Base-by-base conservation (phyloP, 192 early-diverging fungal species). In the Gaertneriomyces sp. region DNA sequence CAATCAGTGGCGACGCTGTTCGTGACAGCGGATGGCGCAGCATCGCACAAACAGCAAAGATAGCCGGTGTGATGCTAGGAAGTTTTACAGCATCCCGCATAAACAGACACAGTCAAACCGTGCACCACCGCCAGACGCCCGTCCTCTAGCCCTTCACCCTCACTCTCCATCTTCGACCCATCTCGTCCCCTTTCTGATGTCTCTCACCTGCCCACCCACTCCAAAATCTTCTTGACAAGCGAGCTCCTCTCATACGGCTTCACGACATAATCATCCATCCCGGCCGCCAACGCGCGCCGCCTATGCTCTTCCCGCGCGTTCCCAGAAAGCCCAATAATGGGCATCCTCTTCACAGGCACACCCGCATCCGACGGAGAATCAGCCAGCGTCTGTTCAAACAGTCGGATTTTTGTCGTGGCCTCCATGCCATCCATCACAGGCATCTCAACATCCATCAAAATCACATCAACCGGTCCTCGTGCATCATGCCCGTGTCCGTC, bases 401-500 rank as follows among this genome's bases (percentile, higher is more conserved):
- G 66, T 51, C 83, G 71, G 20, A 85, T 85, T 64, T 75, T 74
- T 12, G 42, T 53, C 19, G 84, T 73, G 40, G 84, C 81, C 50
- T 85, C 81, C 45, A 75, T 69, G 6, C 84, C 84, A 61, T 79
- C 73, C 76, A 81, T 78, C 25, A 85, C 51, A 0, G 84, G 81
- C 81, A 85, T 85, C 11, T 78, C 77, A 50, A 79, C 70, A 53
- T 85, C 66, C 66, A 76, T 20, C 52, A 56, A 52, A 69, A 72
- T 54, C 20, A 64, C 25, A 16, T 5, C 9, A 33, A 56, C 47
- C 11, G 45, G 9, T 42, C 16, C 42, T 19, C 40, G 10, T 2
- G n/a, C 33, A 25, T 11, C 33, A 25, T 11, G 16, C 4, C 54
- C 54, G 14, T 6, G 51, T 74, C 66, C 1, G 60, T 25, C 39